Evolutionary conservation across 2,329 filamentous ascomycete genomes (phyloP).

Genomic region (Fusarium verrucosum): DNA sequence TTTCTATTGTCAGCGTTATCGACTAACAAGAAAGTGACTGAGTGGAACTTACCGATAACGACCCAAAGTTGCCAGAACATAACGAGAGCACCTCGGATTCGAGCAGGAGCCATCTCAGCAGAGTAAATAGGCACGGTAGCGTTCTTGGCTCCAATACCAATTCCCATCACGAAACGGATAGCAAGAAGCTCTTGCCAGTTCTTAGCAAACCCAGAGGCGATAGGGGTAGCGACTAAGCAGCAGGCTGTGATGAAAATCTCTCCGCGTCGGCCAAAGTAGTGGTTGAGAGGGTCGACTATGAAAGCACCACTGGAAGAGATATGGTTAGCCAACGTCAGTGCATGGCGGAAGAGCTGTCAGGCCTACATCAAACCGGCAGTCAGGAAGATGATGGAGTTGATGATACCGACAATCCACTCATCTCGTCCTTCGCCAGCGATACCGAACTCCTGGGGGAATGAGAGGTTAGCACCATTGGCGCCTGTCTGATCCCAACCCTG

Average conservation of each 20-base stretch:
- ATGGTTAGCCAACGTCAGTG: not conserved
- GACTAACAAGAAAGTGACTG: accelerated
- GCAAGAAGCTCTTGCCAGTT: conserved; percentile 74
- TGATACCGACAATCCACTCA: conserved; percentile 66
- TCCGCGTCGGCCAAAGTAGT: conserved; percentile 57
- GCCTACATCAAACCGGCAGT: conserved; percentile 48
- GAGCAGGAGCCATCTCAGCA: conserved; percentile 74
- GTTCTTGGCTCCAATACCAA: conserved; percentile 74
- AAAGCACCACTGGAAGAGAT: conserved; percentile 29
- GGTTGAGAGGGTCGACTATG: conserved; percentile 68
- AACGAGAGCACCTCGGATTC: conserved; percentile 76
- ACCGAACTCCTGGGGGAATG: conserved; percentile 61
- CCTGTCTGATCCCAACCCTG: conserved; percentile 74
- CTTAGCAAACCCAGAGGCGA: conserved; percentile 71
- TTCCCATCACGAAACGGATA: conserved; percentile 73
- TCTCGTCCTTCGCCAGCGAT: conserved; percentile 47
- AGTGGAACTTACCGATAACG: conserved; percentile 54
- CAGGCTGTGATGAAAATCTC: conserved; percentile 78
- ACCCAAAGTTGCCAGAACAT: conserved; percentile 83
- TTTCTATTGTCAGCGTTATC: accelerated
- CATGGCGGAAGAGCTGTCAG: accelerated
- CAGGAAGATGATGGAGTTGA: conserved; percentile 58
- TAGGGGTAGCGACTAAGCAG: conserved; percentile 71
- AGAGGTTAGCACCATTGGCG: conserved; percentile 69
- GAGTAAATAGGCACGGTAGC: conserved; percentile 76